A percentile compares a stretch with the other conserved stretches of the same genome.
phyloP scores from a whole-genome alignment of 768 basidiomycete genomes.

The Candolleomyces aberdarensis region DNA sequence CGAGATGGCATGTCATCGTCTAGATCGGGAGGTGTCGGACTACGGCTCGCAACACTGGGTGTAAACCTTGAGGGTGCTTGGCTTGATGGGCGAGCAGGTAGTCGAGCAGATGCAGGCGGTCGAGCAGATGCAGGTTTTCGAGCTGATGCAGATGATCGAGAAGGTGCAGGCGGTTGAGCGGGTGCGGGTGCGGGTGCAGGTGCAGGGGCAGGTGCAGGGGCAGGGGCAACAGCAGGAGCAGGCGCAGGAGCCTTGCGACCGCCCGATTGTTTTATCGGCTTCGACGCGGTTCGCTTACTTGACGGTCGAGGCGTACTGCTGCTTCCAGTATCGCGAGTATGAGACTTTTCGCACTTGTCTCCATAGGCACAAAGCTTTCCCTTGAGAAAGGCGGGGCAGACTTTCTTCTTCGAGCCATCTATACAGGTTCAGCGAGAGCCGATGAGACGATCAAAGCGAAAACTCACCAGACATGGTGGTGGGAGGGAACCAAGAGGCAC shows the following conservation, averaged over 20 bases:
- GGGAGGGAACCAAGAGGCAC: background rate
- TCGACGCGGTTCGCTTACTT: too few relatives aligned
- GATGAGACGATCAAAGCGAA: background rate
- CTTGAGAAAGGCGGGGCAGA: background rate
- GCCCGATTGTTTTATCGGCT: too few relatives aligned
- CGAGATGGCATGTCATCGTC: background rate
- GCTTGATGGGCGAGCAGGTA: background rate
- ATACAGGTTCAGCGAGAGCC: background rate
- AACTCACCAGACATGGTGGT: background rate
- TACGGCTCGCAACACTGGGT: background rate
- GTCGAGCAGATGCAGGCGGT: too few relatives aligned
- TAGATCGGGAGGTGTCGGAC: constrained; percentile 1
- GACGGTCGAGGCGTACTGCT: too few relatives aligned
- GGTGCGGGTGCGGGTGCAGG: too few relatives aligned
- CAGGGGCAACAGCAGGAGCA: too few relatives aligned
- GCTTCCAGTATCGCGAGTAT: background rate
- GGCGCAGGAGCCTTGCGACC: too few relatives aligned
- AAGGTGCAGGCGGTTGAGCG: background rate
- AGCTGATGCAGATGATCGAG: too few relatives aligned
- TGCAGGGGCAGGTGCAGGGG: too few relatives aligned
- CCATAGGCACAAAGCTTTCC: background rate
- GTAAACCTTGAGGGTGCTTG: background rate
- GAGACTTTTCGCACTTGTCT: background rate
- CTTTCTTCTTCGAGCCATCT: background rate
- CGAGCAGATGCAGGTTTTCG: background rate